Percentiles rank a stretch among this genome's conserved stretches.
phyloP scores from a whole-genome alignment of 148 eudicot genomes.

The Fagopyrum tataricum region DNA sequence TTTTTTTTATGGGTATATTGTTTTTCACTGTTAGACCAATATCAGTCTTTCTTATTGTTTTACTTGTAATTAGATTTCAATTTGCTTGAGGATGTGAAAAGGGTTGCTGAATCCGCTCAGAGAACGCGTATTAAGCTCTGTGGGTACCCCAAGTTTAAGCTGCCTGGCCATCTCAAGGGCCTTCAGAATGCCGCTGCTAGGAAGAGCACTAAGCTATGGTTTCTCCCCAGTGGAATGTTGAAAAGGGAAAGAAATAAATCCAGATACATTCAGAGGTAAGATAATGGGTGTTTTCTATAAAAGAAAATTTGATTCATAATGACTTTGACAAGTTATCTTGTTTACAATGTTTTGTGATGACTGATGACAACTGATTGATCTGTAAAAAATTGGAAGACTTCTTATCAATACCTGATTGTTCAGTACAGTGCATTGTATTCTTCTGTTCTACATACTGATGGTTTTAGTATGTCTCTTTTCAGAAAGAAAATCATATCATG shows the following conservation, averaged over 20 bases:
- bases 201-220: slow-evolving; percentile 41
- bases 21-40: not conserved
- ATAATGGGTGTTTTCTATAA: not conserved
- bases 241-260: slow-evolving; percentile 60
- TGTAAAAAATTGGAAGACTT: not conserved
- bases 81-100: slow-evolving; percentile 87
- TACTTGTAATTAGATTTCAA: slow-evolving; percentile 46
- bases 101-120: slow-evolving; percentile 85
- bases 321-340: not conserved
- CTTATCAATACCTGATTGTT: not conserved
- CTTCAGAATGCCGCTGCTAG: slow-evolving; percentile 50
- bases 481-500: slow-evolving; percentile 73
- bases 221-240: slow-evolving; percentile 70
- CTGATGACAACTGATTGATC: not conserved
- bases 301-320: not conserved
- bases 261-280: slow-evolving; percentile 44
- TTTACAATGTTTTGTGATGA: not conserved
- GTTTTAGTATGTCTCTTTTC: slow-evolving; percentile 15
- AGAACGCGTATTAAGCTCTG: slow-evolving; percentile 52
- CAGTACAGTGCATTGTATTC: not conserved
- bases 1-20: not conserved
- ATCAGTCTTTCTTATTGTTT: slow-evolving; percentile 3
- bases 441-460: not conserved
- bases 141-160: slow-evolving; percentile 35
- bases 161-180: slow-evolving; percentile 52